Evolutionary conservation across 148 eudicot genomes (phyloP).

Genomic region (Selenicereus undatus): DNA sequence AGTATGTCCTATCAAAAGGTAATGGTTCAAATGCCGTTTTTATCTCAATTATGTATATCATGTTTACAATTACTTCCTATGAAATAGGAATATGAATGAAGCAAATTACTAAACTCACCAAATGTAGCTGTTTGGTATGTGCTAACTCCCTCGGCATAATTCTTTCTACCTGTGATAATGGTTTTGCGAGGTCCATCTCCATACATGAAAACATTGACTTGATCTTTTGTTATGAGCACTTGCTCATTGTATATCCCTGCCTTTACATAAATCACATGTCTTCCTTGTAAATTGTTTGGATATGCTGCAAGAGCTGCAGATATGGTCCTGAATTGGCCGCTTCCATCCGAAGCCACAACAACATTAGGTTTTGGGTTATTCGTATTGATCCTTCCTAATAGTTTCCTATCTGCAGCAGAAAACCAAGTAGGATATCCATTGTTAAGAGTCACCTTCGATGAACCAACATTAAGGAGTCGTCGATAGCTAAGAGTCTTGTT

Average conservation of each 20-base stretch:
- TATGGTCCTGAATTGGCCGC: conserved; percentile 59
- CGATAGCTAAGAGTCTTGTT: conserved; percentile 16
- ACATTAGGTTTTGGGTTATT: conserved; percentile 38
- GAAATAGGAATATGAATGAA: not conserved
- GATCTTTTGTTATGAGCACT: conserved; percentile 37
- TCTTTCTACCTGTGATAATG: conserved; percentile 46
- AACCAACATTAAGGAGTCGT: conserved; percentile 22
- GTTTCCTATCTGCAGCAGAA: conserved; percentile 33
- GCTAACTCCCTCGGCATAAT: conserved; percentile 15
- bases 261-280: conserved; percentile 56
- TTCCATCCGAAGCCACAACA: conserved; percentile 67
- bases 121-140: conserved; percentile 62
- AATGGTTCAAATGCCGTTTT: too few relatives aligned
- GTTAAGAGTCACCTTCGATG: not conserved
- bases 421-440: conserved; percentile 54
- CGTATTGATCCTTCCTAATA: conserved; percentile 22
- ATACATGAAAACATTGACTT: conserved; percentile 54
- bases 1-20: too few relatives aligned
- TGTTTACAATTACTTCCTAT: not conserved
- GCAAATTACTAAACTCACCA: conserved; percentile 29
- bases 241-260: conserved; percentile 60
- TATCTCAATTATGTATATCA: not conserved
- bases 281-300: conserved; percentile 43
- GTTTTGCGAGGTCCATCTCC: conserved; percentile 76
- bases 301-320: conserved; percentile 43